Base-by-base conservation (phyloP, 768 basidiomycete species). In the Daedalea quercina region DNA sequence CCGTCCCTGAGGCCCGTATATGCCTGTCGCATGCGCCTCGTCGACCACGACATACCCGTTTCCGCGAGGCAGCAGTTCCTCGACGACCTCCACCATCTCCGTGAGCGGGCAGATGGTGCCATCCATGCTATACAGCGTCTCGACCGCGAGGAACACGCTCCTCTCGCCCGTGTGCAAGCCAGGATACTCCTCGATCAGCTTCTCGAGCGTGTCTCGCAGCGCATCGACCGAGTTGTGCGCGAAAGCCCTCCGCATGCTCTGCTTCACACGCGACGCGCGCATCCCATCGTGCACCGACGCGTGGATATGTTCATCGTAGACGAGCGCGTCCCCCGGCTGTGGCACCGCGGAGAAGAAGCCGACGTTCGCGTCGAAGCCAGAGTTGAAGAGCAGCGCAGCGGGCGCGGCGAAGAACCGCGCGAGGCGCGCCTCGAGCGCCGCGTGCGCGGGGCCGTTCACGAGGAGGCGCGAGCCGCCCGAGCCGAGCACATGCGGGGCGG, bases 101-200 rank as follows among this genome's bases (percentile, higher is more conserved):
- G 50, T 50, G 25, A 98, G 72, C 0, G 92, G 93, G 0, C 87
- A 77, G 54, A 95, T 77, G 24, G 93, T 95, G 13, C 95, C 95
- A 59, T 98, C 95, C 95, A 98, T 98, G 52, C 86, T 90, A 60
- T 97, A 97, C 43, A 97, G 67, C 34, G 82, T 85, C 74, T 98
- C 95, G 7, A 96, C 84, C 0, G 90, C 84, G 12, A 98, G 67
- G 62, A 94, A 96, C 2, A 90, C 69, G 59, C 73, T 84, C 33
- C 57, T 56, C 24, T 69, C 65, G 0, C 80, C 81, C 0, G 58
- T 54, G 51, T 57, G 59, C 15, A 82, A 60, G 34, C 63, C 68
- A 0, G 65, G 62, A n/a, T 67, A 64, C 44, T 72, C 70, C 2
- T 63, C 50, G 17, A 71, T 54, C 41, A 87, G 69, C 13, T 61